A percentile compares a stretch with the other conserved stretches of the same genome.
Evolutionary conservation across 805 yeast species (phyloP).

Genomic region (Kuraishia hungarica): DNA sequence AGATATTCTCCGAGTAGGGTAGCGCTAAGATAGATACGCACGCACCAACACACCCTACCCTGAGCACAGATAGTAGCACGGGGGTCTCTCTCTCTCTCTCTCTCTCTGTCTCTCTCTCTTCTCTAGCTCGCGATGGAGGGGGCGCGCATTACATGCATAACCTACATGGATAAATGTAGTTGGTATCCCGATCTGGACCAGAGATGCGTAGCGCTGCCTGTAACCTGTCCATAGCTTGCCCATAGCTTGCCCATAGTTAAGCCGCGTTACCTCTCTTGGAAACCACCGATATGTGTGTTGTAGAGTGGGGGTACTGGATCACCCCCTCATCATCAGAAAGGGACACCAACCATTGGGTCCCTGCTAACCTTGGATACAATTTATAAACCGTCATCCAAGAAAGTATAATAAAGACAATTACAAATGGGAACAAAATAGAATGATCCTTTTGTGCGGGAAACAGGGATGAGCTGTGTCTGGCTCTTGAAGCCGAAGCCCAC

Average conservation of each 20-base stretch:
- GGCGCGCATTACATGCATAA: not conserved
- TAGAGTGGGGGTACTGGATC: not conserved
- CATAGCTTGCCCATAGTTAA: not conserved
- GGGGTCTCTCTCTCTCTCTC: too few relatives aligned
- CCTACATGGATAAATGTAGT: not conserved
- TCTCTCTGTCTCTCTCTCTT: too few relatives aligned
- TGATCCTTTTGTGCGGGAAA: too few relatives aligned
- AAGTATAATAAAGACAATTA: too few relatives aligned
- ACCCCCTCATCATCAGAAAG: not conserved
- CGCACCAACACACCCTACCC: not conserved
- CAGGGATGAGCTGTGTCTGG: too few relatives aligned
- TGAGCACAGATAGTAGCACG: not conserved
- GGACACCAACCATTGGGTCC: not conserved
- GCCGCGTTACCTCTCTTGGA: not conserved
- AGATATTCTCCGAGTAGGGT: not conserved
- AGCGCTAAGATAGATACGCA: not conserved
- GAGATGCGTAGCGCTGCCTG: not conserved
- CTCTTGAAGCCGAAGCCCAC: not conserved
- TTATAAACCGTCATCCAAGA: not conserved
- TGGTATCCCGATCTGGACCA: not conserved
- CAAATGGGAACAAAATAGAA: too few relatives aligned
- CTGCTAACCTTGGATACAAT: not conserved
- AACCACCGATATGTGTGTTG: too few relatives aligned
- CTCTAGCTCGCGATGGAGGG: not conserved
- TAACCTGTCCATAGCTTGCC: too few relatives aligned